phyloP scores from a whole-genome alignment of 2,329 filamentous ascomycete species.

The Orbilia javanica region DNA sequence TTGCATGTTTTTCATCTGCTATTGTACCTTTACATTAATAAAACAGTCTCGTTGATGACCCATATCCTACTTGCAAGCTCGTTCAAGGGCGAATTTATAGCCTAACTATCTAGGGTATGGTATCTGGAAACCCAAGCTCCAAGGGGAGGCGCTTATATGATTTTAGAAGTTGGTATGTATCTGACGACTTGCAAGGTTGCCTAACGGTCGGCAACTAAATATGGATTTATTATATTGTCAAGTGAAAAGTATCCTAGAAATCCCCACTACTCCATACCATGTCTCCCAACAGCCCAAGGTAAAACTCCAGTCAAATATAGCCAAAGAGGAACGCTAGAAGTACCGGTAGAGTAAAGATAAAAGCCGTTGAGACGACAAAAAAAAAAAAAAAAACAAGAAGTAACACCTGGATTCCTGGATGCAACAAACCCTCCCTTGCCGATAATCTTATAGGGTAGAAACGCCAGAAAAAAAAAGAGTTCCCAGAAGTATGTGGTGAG shows the following conservation, averaged over 20 bases:
- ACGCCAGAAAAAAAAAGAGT: conserved; percentile 5
- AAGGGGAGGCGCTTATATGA: too few relatives aligned
- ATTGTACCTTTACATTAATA: too few relatives aligned
- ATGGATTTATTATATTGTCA: not conserved
- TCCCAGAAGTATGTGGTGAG: conserved; percentile 16
- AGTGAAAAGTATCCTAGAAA: not conserved
- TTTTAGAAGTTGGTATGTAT: not conserved
- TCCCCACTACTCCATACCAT: not conserved
- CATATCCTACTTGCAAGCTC: not conserved
- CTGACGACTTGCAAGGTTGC: not conserved
- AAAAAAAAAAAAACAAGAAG: not conserved
- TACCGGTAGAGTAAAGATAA: not conserved
- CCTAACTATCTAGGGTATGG: too few relatives aligned
- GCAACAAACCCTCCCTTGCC: conserved; percentile 14
- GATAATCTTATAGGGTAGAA: not conserved
- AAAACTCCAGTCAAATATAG: not conserved
- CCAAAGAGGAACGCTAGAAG: not conserved
- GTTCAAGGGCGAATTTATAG: too few relatives aligned
- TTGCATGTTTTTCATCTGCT: too few relatives aligned
- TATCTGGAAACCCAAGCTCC: too few relatives aligned
- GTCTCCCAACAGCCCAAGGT: conserved; percentile 1
- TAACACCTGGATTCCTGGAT: conserved; percentile 13
- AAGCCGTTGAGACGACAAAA: conserved; percentile 3
- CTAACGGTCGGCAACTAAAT: not conserved
- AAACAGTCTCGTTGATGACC: too few relatives aligned